A percentile compares a stretch with the other conserved stretches of the same genome.
These are phyloP conservation scores for Fonsecaea pedrosoi DNA, from an alignment of 2,329 filamentous ascomycete species.

Conservation along the genomic window DNA sequence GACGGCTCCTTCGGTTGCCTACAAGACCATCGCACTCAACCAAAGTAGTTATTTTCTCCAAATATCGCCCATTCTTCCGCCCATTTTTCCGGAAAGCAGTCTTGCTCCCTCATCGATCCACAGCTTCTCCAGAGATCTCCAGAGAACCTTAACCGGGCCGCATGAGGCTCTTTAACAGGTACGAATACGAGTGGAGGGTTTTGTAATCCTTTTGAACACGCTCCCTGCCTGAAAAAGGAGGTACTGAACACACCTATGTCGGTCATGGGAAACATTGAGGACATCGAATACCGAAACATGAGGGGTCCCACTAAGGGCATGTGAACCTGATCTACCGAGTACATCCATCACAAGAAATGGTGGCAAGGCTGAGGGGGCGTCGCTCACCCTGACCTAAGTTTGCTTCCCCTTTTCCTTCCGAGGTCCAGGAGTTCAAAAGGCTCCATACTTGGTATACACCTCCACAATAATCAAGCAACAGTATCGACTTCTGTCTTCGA, in stretches of 20 bases:
- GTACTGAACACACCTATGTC: no score
- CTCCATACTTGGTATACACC: background rate
- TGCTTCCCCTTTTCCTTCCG: background rate
- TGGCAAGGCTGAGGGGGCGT: background rate
- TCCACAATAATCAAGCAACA: slow-evolving; percentile 9
- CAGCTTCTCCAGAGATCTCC: slow-evolving; percentile 14
- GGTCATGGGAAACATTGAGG: no score
- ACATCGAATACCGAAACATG: background rate
- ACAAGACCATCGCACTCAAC: background rate
- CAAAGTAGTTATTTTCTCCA: slow-evolving; percentile 10
- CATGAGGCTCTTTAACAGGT: background rate
- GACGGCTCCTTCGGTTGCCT: background rate
- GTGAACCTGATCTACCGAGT: background rate
- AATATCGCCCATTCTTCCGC: slow-evolving; percentile 2
- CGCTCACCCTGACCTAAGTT: background rate
- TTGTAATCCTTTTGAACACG: background rate
- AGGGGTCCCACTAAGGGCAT: background rate
- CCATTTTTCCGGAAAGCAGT: slow-evolving; percentile 15
- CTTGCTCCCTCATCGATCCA: slow-evolving; percentile 11
- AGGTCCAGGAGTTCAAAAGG: background rate
- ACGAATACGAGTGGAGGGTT: background rate
- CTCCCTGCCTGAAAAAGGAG: no score
- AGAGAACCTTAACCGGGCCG: background rate
- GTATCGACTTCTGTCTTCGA: slow-evolving; percentile 21
- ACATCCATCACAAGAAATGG: background rate